Conservation (phyloP, 73 alveolate species). For the Paramecium tetraurelia region DNA sequence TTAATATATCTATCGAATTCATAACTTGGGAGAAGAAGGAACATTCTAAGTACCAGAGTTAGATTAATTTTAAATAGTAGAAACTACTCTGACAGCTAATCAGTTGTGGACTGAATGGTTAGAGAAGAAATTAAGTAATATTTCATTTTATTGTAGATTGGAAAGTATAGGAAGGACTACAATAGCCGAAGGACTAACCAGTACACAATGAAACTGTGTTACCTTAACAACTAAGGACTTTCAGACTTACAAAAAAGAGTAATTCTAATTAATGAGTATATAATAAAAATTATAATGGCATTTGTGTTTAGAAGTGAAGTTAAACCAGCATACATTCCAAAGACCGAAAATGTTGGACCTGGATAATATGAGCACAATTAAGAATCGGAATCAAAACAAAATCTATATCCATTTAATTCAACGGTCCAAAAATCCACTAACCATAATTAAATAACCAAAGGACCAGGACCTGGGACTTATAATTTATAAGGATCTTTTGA, state of each 20-base stretch:
- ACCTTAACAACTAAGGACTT: background rate
- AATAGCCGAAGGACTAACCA: background rate
- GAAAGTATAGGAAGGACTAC: background rate
- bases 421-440: background rate
- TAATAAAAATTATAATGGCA: background rate
- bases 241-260: background rate
- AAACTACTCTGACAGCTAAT: constrained; percentile 25
- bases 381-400: background rate
- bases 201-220: background rate
- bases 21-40: constrained; percentile 10
- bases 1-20: background rate
- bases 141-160: background rate
- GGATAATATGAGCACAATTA: background rate
- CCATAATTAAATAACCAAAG: background rate
- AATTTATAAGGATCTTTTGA: background rate
- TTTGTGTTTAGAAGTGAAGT: background rate
- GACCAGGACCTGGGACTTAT: constrained; percentile 33
- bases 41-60: background rate
- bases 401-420: background rate
- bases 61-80: background rate
- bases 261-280: background rate
- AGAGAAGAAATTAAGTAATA: background rate
- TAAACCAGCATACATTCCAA: background rate
- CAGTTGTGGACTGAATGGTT: background rate
- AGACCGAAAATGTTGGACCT: background rate